Evolutionary conservation across 495 filamentous ascomycete genomes (phyloP).

Genomic region (Neurospora africana): DNA sequence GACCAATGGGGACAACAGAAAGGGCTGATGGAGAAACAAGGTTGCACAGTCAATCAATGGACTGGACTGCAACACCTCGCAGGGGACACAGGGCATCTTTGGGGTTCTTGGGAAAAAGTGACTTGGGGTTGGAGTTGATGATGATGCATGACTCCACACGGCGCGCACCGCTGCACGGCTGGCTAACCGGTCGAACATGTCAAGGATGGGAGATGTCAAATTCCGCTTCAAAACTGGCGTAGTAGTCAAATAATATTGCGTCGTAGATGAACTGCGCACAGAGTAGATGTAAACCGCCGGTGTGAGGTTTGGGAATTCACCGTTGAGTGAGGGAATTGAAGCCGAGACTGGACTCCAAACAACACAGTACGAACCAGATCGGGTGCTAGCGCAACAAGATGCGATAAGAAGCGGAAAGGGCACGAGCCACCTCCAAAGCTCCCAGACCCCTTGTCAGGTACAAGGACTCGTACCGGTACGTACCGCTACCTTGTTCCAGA

Average conservation of each 20-base stretch:
- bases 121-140: neutral
- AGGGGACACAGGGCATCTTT: neutral
- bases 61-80: neutral
- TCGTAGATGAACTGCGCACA: too few species aligned
- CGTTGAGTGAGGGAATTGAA: neutral
- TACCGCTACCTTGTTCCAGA: neutral
- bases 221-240: neutral
- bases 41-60: neutral
- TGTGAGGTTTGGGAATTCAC: neutral
- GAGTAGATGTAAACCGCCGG: neutral
- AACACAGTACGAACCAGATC: neutral
- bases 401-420: neutral
- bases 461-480: neutral
- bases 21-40: neutral
- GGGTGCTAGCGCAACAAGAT: neutral
- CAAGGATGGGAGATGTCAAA: neutral
- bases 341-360: neutral
- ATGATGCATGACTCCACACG: neutral
- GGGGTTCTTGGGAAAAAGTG: neutral
- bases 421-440: neutral
- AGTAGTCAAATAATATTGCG: too few species aligned
- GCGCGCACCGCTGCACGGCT: neutral
- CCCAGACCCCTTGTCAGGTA: neutral
- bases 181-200: neutral
- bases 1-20: neutral